Evolutionary conservation across 1,284 basidiomycete species (phyloP).

Genomic region (Erythrobasidium hasegawianum): DNA sequence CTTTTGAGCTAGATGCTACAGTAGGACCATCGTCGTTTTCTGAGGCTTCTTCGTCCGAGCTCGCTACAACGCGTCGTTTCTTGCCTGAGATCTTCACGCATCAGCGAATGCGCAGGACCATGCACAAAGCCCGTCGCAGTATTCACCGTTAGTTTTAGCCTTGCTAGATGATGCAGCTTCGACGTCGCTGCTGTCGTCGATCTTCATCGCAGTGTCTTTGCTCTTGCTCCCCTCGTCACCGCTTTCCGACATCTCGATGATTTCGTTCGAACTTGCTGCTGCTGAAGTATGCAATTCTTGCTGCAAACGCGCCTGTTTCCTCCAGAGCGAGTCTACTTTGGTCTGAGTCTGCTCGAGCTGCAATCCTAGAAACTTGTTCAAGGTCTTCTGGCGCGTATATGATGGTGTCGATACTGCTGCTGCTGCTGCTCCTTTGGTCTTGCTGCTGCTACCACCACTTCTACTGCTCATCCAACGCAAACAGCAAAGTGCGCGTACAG

Average conservation of each 20-base stretch:
- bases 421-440: not conserved
- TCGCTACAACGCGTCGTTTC: constrained; percentile 33
- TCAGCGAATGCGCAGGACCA: not conserved
- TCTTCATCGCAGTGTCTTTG: constrained; percentile 13
- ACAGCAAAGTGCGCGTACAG: not conserved
- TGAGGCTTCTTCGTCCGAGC: constrained; percentile 31
- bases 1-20: constrained; percentile 1
- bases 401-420: not conserved
- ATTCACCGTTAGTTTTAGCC: constrained; percentile 10
- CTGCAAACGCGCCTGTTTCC: constrained; percentile 11
- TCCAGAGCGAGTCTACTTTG: constrained; percentile 25
- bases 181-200: constrained; percentile 26
- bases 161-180: not conserved
- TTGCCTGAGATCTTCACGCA: constrained; percentile 17
- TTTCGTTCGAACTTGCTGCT: not conserved
- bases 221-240: not conserved
- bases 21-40: constrained; percentile 5
- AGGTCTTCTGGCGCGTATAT: constrained; percentile 28
- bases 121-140: not conserved
- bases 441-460: constrained; percentile 10
- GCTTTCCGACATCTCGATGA: constrained; percentile 2
- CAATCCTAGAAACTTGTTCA: constrained; percentile 29
- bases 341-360: constrained; percentile 31
- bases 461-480: constrained; percentile 24
- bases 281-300: not conserved